Evolutionary conservation across 1,139 yeast species (phyloP).

Genomic region (Arxiozyma bovina): DNA sequence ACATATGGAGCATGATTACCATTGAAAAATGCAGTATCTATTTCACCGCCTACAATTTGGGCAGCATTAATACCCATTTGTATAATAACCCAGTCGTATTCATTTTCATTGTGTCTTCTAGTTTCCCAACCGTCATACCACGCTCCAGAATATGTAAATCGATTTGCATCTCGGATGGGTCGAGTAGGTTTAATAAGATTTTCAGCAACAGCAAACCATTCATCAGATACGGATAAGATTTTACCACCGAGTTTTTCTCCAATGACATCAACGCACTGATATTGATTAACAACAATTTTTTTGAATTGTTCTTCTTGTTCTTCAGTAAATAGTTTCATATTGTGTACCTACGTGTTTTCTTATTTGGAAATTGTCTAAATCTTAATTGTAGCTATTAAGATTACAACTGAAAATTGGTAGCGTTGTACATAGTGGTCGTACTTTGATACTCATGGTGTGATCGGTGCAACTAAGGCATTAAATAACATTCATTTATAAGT

Average conservation of each 20-base stretch:
- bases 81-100: slow-evolving; percentile 79
- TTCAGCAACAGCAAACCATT: slow-evolving; percentile 93
- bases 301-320: slow-evolving; percentile 6
- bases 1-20: slow-evolving; percentile 92
- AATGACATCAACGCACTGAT: slow-evolving; percentile 47
- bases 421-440: too few relatives aligned
- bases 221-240: slow-evolving; percentile 64
- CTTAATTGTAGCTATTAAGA: too few relatives aligned
- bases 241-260: slow-evolving; percentile 78
- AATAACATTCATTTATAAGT: too few relatives aligned
- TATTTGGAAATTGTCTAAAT: too few relatives aligned
- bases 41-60: slow-evolving; percentile 67
- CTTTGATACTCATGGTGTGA: too few relatives aligned
- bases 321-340: background rate
- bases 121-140: slow-evolving; percentile 99
- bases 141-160: slow-evolving; percentile 78
- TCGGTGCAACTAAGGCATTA: too few relatives aligned
- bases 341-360: too few relatives aligned
- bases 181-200: slow-evolving; percentile 73
- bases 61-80: slow-evolving; percentile 82
- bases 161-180: slow-evolving; percentile 73
- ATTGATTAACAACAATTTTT: slow-evolving; percentile 10
- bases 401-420: too few relatives aligned
- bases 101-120: slow-evolving; percentile 76
- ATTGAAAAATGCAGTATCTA: slow-evolving; percentile 86